Evolutionary conservation across 2,329 filamentous ascomycete genomes (phyloP).

Genomic region (Onygenales sp.): DNA sequence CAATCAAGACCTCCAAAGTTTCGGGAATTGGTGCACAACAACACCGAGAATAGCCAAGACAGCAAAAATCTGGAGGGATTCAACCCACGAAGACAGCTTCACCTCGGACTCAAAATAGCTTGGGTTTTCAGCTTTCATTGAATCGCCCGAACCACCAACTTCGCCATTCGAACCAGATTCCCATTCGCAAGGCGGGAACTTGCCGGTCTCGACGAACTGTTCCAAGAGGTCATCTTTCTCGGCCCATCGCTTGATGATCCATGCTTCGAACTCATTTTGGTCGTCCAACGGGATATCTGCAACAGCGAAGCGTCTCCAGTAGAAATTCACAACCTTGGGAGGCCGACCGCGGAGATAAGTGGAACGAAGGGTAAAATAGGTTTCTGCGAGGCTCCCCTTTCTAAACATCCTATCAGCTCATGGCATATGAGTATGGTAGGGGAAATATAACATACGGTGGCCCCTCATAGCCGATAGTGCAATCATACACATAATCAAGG

Average conservation of each 20-base stretch:
- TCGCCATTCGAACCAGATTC: conserved; percentile 36
- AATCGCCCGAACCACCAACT: not conserved
- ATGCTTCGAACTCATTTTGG: conserved; percentile 65
- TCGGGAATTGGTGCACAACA: not conserved
- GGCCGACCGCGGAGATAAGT: conserved; percentile 83
- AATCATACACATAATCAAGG: conserved; percentile 60
- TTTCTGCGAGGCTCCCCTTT: conserved; percentile 75
- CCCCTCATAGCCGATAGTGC: conserved; percentile 91
- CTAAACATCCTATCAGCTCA: conserved; percentile 30
- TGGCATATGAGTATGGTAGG: not conserved
- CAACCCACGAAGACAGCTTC: conserved; percentile 23
- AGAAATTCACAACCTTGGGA: conserved; percentile 92
- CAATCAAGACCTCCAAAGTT: not conserved
- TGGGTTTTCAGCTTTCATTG: not conserved
- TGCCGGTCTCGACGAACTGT: conserved; percentile 64
- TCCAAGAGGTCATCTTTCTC: conserved; percentile 89
- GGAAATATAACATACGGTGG: conserved; percentile 58
- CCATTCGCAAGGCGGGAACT: conserved; percentile 62
- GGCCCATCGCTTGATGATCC: conserved; percentile 79
- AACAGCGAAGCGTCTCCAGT: conserved; percentile 81
- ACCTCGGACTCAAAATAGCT: conserved; percentile 28
- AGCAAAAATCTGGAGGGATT: conserved; percentile 27
- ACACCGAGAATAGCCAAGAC: conserved; percentile 17
- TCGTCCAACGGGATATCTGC: conserved; percentile 71
- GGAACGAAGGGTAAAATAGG: conserved; percentile 76